A percentile compares a stretch with the other conserved stretches of the same genome.
Evolutionary conservation across 345 rosid genomes (phyloP).

Genomic region (Raphanus raphanistrum): DNA sequence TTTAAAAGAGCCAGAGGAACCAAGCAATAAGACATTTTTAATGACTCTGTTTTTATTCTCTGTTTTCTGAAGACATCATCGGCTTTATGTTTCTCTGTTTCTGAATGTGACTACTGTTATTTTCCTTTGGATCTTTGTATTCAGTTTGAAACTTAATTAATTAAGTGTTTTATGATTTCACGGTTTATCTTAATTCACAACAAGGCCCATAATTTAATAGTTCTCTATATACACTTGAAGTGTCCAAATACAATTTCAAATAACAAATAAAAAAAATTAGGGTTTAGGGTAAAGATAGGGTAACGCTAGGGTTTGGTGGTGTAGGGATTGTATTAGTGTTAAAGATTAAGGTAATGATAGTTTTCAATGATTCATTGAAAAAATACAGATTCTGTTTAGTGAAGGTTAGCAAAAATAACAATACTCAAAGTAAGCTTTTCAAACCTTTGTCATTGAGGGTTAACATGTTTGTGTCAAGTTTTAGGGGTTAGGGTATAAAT

Average conservation of each 20-base stretch:
- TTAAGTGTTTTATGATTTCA: not conserved
- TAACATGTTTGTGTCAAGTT: not conserved
- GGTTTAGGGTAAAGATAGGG: too few relatives aligned
- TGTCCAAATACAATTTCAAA: not conserved
- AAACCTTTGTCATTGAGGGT: too few relatives aligned
- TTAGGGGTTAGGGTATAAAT: not conserved
- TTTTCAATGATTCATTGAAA: too few relatives aligned
- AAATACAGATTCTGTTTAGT: too few relatives aligned
- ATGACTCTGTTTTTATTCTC: not conserved
- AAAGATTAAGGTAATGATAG: too few relatives aligned
- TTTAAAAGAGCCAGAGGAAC: not conserved
- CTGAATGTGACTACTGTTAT: not conserved
- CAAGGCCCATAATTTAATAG: not conserved
- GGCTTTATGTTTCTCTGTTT: not conserved
- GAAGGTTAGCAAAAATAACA: too few relatives aligned
- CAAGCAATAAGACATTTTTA: not conserved
- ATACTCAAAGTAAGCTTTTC: too few relatives aligned
- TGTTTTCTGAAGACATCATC: not conserved
- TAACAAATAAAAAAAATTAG: not conserved
- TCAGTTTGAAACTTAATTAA: not conserved
- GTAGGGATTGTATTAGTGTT: too few relatives aligned
- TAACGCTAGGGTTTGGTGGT: too few relatives aligned
- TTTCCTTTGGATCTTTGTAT: not conserved
- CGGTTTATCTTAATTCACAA: not conserved
- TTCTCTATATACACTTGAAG: not conserved